phyloP scores from a whole-genome alignment of 164 flowering plant species.

The Protea cynaroides region DNA sequence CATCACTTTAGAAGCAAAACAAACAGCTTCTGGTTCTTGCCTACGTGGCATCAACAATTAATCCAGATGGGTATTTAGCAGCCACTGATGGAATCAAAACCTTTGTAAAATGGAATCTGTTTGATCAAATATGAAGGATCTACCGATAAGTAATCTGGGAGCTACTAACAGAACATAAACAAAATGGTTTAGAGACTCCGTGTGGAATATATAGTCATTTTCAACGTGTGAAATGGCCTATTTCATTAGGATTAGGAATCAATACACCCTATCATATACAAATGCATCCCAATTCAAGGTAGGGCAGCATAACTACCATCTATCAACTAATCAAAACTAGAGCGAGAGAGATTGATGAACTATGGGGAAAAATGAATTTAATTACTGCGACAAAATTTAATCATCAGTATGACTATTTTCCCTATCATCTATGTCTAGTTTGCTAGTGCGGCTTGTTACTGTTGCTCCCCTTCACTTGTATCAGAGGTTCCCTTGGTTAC shows the following conservation, averaged over 20 bases:
- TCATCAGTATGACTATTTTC: conserved; percentile 22
- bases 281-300: conserved; percentile 6
- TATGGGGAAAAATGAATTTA: background rate
- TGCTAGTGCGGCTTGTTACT: conserved; percentile 25
- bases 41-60: no score
- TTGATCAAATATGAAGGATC: no score
- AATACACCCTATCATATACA: conserved; percentile 15
- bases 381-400: conserved; percentile 22
- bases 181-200: background rate
- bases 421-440: conserved; percentile 40
- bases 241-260: conserved; percentile 3
- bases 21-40: no score
- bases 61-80: no score
- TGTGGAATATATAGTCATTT: background rate
- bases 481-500: conserved; percentile 24
- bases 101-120: no score
- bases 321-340: background rate
- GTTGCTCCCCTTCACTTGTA: conserved; percentile 32
- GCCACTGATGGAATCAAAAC: no score
- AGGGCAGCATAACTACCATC: conserved; percentile 1
- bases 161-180: no score
- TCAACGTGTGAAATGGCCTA: background rate
- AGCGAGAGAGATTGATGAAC: conserved; percentile 19
- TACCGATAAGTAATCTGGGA: no score
- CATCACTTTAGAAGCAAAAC: no score